Conservation (phyloP, 345 rosid species). For the Hibiscus mutabilis region DNA sequence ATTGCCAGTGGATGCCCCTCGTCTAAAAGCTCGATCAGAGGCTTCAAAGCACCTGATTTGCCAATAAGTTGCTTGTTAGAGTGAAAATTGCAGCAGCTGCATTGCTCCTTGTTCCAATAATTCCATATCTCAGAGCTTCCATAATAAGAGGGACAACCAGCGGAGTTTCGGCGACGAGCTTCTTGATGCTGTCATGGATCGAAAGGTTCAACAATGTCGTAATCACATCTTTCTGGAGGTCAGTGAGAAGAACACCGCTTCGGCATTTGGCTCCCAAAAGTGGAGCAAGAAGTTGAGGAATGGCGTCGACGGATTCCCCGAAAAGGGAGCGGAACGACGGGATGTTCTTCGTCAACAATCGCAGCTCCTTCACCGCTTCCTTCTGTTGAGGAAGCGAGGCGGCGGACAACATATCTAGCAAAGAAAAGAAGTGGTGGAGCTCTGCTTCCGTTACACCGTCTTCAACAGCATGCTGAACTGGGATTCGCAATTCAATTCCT, state of each 20-base stretch:
- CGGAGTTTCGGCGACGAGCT: slow-evolving; percentile 76
- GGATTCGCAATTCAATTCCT: slow-evolving; percentile 43
- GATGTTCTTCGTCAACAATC: slow-evolving; percentile 54
- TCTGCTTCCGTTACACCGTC: slow-evolving; percentile 53
- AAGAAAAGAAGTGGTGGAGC: slow-evolving; percentile 21
- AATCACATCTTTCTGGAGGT: slow-evolving; percentile 9
- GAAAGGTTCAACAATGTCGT: too few relatives aligned
- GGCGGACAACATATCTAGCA: slow-evolving; percentile 39
- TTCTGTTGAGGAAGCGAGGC: slow-evolving; percentile 44
- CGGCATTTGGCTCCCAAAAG: slow-evolving; percentile 31
- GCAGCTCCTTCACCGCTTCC: slow-evolving; percentile 73
- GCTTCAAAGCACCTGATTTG: slow-evolving; percentile 63
- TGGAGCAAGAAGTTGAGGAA: slow-evolving; percentile 55
- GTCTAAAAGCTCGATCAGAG: slow-evolving; percentile 63
- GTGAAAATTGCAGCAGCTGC: slow-evolving; percentile 93
- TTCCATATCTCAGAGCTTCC: slow-evolving; percentile 60
- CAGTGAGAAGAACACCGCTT: slow-evolving; percentile 38
- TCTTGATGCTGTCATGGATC: slow-evolving; percentile 49
- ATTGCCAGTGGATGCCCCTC: slow-evolving; percentile 70
- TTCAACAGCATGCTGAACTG: slow-evolving; percentile 32
- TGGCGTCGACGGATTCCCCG: slow-evolving; percentile 51
- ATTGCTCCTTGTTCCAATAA: slow-evolving; percentile 65
- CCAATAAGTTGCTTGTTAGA: slow-evolving; percentile 74
- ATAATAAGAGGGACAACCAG: slow-evolving; percentile 61
- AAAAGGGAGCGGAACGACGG: slow-evolving; percentile 75